Base-by-base conservation (phyloP, 371 early-diverging fungal genomes). In the Actinomucor elegans region DNA sequence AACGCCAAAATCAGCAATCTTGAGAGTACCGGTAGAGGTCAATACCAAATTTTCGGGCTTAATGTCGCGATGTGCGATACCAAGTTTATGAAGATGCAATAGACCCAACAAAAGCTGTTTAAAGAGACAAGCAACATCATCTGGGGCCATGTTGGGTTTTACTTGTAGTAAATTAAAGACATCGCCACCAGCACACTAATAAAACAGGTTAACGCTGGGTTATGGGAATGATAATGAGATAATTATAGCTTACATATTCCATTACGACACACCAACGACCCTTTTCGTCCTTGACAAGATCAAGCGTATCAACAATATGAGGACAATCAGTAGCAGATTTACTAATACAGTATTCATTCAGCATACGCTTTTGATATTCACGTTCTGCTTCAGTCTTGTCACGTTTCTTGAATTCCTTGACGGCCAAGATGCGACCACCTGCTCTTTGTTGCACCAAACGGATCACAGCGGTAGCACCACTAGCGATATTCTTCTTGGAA, bases 1-100 rank as follows among this genome's bases (percentile, higher is more conserved):
- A 6, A 94, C 94, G 20, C 98, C 97, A 85, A 98, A 99, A 75
- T 99, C 98, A 17, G 96, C 94, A 64, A 98, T 96, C 73, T 99
- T 98, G 33, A 99, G 64, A n/a, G 84, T 86, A 40, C 89, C 86
- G 14, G 79, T 75, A 4, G 71, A 71, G 41, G 94, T 94, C 50
- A 99, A 59, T 4, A 99, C 73, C 44, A 99, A 71, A 76, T 99
- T 99, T 73, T 99, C 93, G 17, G 91, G 89, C 59, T 92, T 92
- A 59, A 92, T 83, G 55, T 93, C 91, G 35, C 99, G 86, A 57
- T 86, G 87, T 28, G 81, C 84, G 51, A 91, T 96, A 27, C 99
- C 99, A 42, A 91, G 77, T 10, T 90, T 74, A 76, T 99, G 99
- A 60, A 96, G 91, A 63, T 98, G 96, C 48, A 94, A 92, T 35